Evolutionary conservation across 106 monocot species (phyloP), one percentile per base, ranked within the genome.

Genomic region (Agapanthus africanus): DNA sequence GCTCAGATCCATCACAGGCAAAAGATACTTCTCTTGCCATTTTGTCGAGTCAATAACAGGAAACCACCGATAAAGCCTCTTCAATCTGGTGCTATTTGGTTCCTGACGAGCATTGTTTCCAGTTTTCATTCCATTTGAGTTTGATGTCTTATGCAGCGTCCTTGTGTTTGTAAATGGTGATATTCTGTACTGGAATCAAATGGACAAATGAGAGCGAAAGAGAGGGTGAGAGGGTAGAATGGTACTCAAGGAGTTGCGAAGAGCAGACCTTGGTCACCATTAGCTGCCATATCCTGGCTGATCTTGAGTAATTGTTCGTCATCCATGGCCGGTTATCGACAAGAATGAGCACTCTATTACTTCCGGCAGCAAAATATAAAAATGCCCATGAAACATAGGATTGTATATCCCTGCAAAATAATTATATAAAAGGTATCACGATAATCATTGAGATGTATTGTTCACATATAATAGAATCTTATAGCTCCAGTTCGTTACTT

Each of bases 251-350:
- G n/a, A 9, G 19, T 28, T 67, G 31, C 61, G 44, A 60, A 37
- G 21, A 18, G 1, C 49, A 76, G 21, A 82, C 89, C 82, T 85
- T 89, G 47, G 74, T 77, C 30, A 89, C 80, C 79, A 85, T 78
- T 37, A 80, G 38, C 59, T 89, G 89, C 82, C 85, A 85, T 71
- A 85, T 34, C 59, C 67, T 71, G 50, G 82, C 71, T 37, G 82
- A 67, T 63, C 57, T 79, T 6, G 85, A 82, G 31, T 77, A 76
- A 42, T 77, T 70, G 59, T 74, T 75, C 54, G 63, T 54, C 25
- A 74, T 26, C 89, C 85, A 89, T 40, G 85, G 89, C 34, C 85
- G 63, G 67, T 89, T 82, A 52, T 90, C 90, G 34, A 90, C 83
- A 42, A 90, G 66, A 65, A 90, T 74, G 33, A 86, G 69, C 44